Evolutionary conservation across 1,284 basidiomycete species (phyloP).

Genomic region (Trichosporon sp.): DNA sequence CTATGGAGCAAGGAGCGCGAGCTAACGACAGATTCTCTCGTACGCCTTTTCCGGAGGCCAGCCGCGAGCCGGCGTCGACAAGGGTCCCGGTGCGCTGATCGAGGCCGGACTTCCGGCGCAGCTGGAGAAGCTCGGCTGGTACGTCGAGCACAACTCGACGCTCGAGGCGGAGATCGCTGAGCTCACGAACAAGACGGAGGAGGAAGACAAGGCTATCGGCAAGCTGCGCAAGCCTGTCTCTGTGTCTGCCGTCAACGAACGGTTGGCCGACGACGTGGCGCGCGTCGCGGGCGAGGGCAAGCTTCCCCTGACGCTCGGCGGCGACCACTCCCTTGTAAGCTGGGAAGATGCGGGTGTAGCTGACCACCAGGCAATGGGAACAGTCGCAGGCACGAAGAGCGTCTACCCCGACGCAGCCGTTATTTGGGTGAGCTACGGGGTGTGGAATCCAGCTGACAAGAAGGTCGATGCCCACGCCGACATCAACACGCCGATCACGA

Average conservation of each 20-base stretch:
- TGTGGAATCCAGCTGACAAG: background rate
- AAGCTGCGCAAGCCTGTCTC: conserved; percentile 83
- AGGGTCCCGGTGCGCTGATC: conserved; percentile 83
- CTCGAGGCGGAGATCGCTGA: conserved; percentile 73
- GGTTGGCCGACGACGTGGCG: conserved; percentile 75
- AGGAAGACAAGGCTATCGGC: conserved; percentile 76
- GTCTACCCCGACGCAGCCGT: conserved; percentile 70
- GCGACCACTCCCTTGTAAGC: conserved; percentile 87
- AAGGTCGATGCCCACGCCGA: conserved; percentile 84
- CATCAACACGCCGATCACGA: conserved; percentile 88
- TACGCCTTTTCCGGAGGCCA: conserved; percentile 66
- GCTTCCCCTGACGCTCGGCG: conserved; percentile 90
- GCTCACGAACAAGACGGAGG: conserved; percentile 27
- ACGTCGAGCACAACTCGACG: conserved; percentile 82
- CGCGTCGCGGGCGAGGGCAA: conserved; percentile 74
- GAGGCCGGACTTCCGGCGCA: conserved; percentile 79
- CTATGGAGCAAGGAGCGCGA: background rate
- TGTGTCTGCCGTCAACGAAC: conserved; percentile 79
- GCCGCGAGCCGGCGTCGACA: conserved; percentile 83
- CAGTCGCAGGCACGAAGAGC: conserved; percentile 59
- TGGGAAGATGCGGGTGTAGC: background rate
- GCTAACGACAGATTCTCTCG: conserved; percentile 64
- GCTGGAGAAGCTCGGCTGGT: conserved; percentile 79
- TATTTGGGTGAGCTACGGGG: conserved; percentile 67
- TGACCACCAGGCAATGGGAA: conserved; percentile 76